phyloP scores from a whole-genome alignment of 345 rosid genomes.

The Euphorbia lathyris region DNA sequence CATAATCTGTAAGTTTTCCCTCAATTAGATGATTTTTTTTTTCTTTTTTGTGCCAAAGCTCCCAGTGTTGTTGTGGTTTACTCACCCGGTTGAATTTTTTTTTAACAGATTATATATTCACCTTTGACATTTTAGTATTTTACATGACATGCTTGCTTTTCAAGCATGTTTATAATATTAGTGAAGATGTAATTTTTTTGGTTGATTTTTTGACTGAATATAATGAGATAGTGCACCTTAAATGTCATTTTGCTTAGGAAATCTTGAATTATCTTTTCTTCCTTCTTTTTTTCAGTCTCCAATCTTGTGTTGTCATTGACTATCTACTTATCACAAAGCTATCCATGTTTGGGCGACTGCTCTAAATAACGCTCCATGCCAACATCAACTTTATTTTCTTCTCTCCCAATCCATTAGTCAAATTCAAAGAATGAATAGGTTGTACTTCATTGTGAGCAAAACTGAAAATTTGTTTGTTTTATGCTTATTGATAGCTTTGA shows the following conservation, averaged over 20 bases:
- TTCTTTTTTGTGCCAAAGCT: background rate
- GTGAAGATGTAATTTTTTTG: background rate
- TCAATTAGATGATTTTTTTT: background rate
- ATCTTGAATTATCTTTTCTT: background rate
- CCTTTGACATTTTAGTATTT: background rate
- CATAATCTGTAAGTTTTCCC: background rate
- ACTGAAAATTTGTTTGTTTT: constrained; percentile 7
- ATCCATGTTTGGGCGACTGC: background rate
- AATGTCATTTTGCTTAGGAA: background rate
- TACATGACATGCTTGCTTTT: background rate
- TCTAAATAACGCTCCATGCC: background rate
- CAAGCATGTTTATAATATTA: background rate
- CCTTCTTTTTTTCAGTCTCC: background rate
- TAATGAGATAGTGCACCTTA: background rate
- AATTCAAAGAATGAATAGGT: too few species aligned
- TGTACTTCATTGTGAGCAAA: constrained; percentile 4
- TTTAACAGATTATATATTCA: background rate
- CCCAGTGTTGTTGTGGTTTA: background rate
- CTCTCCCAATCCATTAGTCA: background rate
- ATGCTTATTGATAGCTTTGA: background rate
- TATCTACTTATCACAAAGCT: background rate
- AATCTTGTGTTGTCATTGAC: background rate
- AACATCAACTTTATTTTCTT: background rate
- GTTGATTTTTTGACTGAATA: background rate
- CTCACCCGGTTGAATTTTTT: background rate